phyloP scores from a whole-genome alignment of 2,329 filamentous ascomycete genomes.

The Zelopaecilomyces penicillatus region DNA sequence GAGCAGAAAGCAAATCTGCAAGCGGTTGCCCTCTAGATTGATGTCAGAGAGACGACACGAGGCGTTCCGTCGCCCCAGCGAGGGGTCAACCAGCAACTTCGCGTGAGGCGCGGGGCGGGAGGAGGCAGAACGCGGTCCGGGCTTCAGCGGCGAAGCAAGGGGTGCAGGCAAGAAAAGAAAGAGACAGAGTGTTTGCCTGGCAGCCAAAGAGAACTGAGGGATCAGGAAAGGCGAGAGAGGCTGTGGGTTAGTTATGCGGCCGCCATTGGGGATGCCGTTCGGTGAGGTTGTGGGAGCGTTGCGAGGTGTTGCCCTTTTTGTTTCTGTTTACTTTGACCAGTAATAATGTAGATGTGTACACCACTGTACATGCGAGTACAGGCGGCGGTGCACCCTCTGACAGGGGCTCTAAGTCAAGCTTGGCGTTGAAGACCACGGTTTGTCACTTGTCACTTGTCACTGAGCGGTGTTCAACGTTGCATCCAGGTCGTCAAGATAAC shows the following conservation, averaged over 20 bases:
- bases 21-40: too few relatives aligned
- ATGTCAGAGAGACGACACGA: constrained; percentile 3
- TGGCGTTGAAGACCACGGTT: too few relatives aligned
- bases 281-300: not conserved
- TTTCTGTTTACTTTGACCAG: constrained; percentile 9
- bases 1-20: too few relatives aligned
- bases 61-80: constrained; percentile 3
- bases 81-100: constrained; percentile 6
- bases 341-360: too few relatives aligned
- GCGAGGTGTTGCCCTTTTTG: constrained; percentile 2
- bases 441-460: too few relatives aligned
- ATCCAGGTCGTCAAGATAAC: too few relatives aligned
- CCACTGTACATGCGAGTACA: too few relatives aligned
- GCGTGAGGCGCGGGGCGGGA: constrained; percentile 7
- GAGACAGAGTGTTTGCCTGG: not conserved
- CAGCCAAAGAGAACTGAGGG: not conserved
- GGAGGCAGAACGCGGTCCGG: constrained; percentile 8
- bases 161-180: not conserved
- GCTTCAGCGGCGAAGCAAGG: not conserved
- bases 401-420: too few relatives aligned
- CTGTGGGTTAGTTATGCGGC: constrained; percentile 1
- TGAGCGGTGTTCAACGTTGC: too few relatives aligned
- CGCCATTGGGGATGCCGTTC: not conserved
- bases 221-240: not conserved
- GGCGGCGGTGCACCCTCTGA: too few relatives aligned